Evolutionary conservation across 371 early-diverging fungal genomes (phyloP).

Genomic region (Apophysomyces ossiformis): DNA sequence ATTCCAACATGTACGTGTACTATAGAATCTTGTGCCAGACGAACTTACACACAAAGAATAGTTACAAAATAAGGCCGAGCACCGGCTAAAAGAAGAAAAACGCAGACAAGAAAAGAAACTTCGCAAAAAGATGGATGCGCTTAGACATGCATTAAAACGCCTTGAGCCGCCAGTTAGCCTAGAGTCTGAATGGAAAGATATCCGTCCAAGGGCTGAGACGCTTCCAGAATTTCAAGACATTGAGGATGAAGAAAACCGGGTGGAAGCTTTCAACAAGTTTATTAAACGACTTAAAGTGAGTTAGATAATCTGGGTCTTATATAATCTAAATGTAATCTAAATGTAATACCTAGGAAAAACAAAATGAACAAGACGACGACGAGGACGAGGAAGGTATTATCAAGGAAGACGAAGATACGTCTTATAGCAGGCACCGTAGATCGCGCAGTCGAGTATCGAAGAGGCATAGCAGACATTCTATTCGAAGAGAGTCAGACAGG

Average conservation of each 20-base stretch:
- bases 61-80: conserved; percentile 60
- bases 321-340: not conserved
- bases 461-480: conserved; percentile 18
- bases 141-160: conserved; percentile 72
- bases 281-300: conserved; percentile 69
- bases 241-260: conserved; percentile 66
- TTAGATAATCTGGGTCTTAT: not conserved
- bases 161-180: conserved; percentile 63
- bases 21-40: not conserved
- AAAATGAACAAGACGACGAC: conserved; percentile 26
- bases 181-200: conserved; percentile 73
- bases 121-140: conserved; percentile 74
- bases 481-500: conserved; percentile 21
- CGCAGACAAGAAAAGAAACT: conserved; percentile 71
- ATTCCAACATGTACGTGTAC: conserved; percentile 29
- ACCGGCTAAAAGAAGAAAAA: conserved; percentile 73
- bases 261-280: conserved; percentile 77
- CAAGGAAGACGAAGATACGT: conserved; percentile 29
- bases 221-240: conserved; percentile 67
- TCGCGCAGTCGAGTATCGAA: conserved; percentile 17
- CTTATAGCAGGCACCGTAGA: conserved; percentile 18
- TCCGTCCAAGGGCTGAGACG: conserved; percentile 58
- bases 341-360: conserved; percentile 14
- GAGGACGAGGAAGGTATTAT: conserved; percentile 33
- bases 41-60: conserved; percentile 12